Evolutionary conservation across 768 basidiomycete species (phyloP), one percentile per base, ranked within the genome.

Genomic region (Leccinum disarticulatum): DNA sequence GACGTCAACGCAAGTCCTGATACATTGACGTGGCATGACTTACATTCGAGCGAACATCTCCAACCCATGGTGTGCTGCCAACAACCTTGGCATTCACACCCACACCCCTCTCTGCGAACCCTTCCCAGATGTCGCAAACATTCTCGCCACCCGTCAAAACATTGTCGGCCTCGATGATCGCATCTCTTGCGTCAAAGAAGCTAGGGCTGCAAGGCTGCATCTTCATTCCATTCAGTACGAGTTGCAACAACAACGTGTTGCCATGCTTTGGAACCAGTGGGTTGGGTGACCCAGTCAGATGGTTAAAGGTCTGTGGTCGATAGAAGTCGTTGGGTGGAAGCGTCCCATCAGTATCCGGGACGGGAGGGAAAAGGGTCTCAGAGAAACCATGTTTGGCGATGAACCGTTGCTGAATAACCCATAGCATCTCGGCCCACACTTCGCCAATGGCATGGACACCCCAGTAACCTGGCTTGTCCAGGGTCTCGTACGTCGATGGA

Each of bases 391-490:
- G 86, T 75, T 90, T 88, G 74, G 77, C 76, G 68, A 97, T 90
- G 35, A 98, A 76, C 25, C 79, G 75, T 67, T 93, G 84, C 19
- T 84, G 81, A 51, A 90, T 80, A 65, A 93, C 81, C 90, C 90
- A 94, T 55, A 94, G 87, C 27, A 93, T 87, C 78, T 94, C 76
- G 5, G 95, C 95, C 95, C 95, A 98, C 55, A 98, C 95, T 75
- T 96, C 94, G 48, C 94, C 94, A 61, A 95, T 88, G 22, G 90
- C 89, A 67, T 91, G 90, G 9, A 95, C 94, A 36, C 93, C 92
- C 88, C 92, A 96, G 80, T 95, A 95, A 17, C 92, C 92, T 3
- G 88, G 87, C 74, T 90, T 90, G 79, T 98, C 93, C 22, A 99
- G 88, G 2, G 88, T 95, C 85, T 93, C 90, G 83, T 98, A 98